A percentile compares a stretch with the other conserved stretches of the same genome.
phyloP scores from a whole-genome alignment of 257 asterid genomes.

The Thymus mandschuricus region DNA sequence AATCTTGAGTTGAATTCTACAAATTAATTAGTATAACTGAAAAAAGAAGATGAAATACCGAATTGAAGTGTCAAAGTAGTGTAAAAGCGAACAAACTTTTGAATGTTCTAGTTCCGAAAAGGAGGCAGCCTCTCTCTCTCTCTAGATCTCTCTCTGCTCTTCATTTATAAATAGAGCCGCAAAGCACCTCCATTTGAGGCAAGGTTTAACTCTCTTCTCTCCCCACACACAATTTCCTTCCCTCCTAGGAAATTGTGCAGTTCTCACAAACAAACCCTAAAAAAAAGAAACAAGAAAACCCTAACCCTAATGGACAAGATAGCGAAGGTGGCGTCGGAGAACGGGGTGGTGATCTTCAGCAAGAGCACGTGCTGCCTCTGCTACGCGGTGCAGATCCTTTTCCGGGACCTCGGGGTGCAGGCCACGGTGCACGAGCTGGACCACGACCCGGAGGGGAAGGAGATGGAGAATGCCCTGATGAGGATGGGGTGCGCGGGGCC shows the following conservation, averaged over 20 bases:
- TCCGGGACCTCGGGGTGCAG: constrained; percentile 51
- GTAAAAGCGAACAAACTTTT: constrained; percentile 30
- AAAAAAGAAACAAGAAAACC: not conserved
- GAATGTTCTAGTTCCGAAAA: constrained; percentile 33
- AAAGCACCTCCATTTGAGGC: constrained; percentile 32
- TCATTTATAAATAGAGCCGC: constrained; percentile 41
- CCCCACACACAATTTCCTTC: not conserved
- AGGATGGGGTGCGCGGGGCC: constrained; percentile 59
- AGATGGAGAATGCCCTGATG: constrained; percentile 56
- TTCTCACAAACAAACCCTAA: not conserved
- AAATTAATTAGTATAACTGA: too few species aligned
- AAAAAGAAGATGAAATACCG: not conserved
- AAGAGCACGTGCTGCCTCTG: constrained; percentile 70
- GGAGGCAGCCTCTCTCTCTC: not conserved
- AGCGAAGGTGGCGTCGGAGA: constrained; percentile 54
- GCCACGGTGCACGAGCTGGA: constrained; percentile 58
- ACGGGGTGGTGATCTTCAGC: constrained; percentile 73
- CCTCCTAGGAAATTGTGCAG: not conserved
- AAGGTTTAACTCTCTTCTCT: constrained; percentile 26
- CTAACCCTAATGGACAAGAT: constrained; percentile 56
- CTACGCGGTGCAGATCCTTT: constrained; percentile 68
- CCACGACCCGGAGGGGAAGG: constrained; percentile 62
- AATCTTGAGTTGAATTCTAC: too few species aligned
- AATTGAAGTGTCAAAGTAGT: constrained; percentile 19
- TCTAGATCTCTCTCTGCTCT: not conserved